phyloP scores from a whole-genome alignment of 1,284 basidiomycete genomes.

The Hypsizygus ulmarius region DNA sequence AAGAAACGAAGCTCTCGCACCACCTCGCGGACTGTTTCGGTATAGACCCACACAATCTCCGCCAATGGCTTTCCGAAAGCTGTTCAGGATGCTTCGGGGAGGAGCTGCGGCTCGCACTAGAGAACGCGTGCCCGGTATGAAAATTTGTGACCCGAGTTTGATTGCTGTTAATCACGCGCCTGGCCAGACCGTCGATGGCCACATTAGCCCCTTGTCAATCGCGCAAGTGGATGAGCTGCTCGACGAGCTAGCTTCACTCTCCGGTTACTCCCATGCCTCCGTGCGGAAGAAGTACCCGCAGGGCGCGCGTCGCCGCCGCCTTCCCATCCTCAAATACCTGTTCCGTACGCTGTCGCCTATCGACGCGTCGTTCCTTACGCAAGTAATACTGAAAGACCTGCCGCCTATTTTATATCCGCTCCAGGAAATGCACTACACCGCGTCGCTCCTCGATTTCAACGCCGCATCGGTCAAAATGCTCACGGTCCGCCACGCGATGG shows the following conservation, averaged over 20 bases:
- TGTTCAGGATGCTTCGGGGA: slow-evolving; percentile 68
- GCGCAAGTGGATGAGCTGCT: slow-evolving; percentile 61
- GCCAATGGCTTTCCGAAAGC: slow-evolving; percentile 48
- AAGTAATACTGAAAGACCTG: slow-evolving; percentile 84
- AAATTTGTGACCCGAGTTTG: slow-evolving; percentile 18
- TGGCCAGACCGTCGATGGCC: slow-evolving; percentile 23
- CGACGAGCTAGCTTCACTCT: slow-evolving; percentile 69
- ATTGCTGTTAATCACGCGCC: not conserved
- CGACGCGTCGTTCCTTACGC: slow-evolving; percentile 67
- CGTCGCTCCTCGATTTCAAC: slow-evolving; percentile 54
- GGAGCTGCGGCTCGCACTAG: slow-evolving; percentile 51
- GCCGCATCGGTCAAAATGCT: slow-evolving; percentile 54
- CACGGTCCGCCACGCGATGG: slow-evolving; percentile 63
- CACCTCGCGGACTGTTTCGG: slow-evolving; percentile 53
- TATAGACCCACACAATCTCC: slow-evolving; percentile 38
- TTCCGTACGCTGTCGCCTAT: slow-evolving; percentile 54
- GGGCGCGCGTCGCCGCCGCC: slow-evolving; percentile 28
- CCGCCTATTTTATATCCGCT: slow-evolving; percentile 74
- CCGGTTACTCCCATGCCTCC: slow-evolving; percentile 53
- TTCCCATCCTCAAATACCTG: slow-evolving; percentile 49
- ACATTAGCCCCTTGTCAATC: slow-evolving; percentile 37
- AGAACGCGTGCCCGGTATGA: slow-evolving; percentile 34
- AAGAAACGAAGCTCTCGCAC: slow-evolving; percentile 64
- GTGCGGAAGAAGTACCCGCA: slow-evolving; percentile 31
- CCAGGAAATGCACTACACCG: slow-evolving; percentile 46